Percentiles rank a stretch among this genome's conserved stretches.
Evolutionary conservation across 2,329 filamentous ascomycete genomes (phyloP).

Genomic region (Amauroascus verrucosus): DNA sequence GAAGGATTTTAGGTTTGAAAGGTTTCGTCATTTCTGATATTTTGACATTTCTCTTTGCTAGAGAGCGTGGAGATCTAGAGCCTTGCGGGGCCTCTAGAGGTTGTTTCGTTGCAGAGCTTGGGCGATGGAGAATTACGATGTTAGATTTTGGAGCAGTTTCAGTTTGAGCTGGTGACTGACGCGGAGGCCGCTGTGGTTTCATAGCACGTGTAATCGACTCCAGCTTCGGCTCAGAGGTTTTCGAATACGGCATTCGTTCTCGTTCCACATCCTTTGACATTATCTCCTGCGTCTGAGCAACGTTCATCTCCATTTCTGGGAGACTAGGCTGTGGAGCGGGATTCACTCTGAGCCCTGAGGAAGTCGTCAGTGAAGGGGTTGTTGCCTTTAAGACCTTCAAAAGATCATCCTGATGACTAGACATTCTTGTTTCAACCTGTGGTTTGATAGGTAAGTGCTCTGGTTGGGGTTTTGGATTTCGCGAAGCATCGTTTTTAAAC

Average conservation of each 20-base stretch:
- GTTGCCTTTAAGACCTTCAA: constrained; percentile 24
- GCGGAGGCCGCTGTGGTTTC: background rate
- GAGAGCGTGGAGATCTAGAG: constrained; percentile 3
- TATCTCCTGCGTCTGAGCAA: background rate
- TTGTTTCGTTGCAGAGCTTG: constrained; percentile 25
- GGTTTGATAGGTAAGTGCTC: constrained; percentile 18
- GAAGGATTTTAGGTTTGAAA: constrained; percentile 46
- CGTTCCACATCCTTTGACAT: background rate
- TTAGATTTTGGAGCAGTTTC: background rate
- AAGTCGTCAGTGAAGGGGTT: background rate
- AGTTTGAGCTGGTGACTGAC: background rate
- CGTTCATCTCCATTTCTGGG: background rate
- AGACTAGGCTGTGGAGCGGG: constrained; percentile 30
- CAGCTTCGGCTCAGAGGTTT: background rate
- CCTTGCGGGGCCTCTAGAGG: background rate
- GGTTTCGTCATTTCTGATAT: constrained; percentile 33
- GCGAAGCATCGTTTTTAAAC: constrained; percentile 39
- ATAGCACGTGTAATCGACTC: background rate
- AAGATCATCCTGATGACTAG: constrained; percentile 32
- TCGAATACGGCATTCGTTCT: background rate
- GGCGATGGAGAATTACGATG: constrained; percentile 31
- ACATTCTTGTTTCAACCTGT: constrained; percentile 20
- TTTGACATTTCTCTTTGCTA: constrained; percentile 19
- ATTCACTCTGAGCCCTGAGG: constrained; percentile 22
- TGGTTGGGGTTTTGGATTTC: constrained; percentile 21